Base-by-base conservation (phyloP, 2,329 filamentous ascomycete species). In the Fusarium torreyae region DNA sequence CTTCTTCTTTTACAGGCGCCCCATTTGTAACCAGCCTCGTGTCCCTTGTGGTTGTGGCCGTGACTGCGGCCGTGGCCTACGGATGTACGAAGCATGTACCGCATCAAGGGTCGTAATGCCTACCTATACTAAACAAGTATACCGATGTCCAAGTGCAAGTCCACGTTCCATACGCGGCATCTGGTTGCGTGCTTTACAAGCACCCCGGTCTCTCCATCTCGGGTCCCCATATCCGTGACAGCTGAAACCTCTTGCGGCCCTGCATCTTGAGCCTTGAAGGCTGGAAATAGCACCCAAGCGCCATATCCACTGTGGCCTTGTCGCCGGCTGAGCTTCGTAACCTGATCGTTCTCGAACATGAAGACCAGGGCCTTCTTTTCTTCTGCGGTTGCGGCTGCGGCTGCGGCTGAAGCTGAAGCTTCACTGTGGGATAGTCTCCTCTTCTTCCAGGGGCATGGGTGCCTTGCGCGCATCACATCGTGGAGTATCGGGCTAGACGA, bases 131-230 rank as follows among this genome's bases (percentile, higher is more conserved):
- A 42, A 14, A 22, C 15, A 14, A 15, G 20, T 42, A 24, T 42
- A 42, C 20, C 20, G 14, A 42, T 24, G n/a, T 15, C 20, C 18
- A 24, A 42, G 13, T 31, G 28, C 28, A 31, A 31, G 28, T 10
- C 40, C 40, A 17, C 13, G 20, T 24, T 20, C n/a, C 28, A 26
- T 43, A 43, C 18, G 15, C 33, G 11, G 42, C 54, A 55, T 55
- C 42, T 54, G 36, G n/a, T 54, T 39, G 33, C 49, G 40, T 54
- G 40, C 48, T 53, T 26, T 18, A 36, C 28, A 46, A 28, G 36
- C 58, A 63, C 58, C 63, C 58, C 65, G 63, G 63, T 53, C 58
- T 56, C 53, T 56, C 53, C 48, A 59, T 64, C 63, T 64, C 63
- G 58, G 63, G 57, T 52, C 63, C 42, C 14, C 49, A 26, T 55